phyloP scores from a whole-genome alignment of 768 basidiomycete genomes.

The Rhodotorula graminis region DNA sequence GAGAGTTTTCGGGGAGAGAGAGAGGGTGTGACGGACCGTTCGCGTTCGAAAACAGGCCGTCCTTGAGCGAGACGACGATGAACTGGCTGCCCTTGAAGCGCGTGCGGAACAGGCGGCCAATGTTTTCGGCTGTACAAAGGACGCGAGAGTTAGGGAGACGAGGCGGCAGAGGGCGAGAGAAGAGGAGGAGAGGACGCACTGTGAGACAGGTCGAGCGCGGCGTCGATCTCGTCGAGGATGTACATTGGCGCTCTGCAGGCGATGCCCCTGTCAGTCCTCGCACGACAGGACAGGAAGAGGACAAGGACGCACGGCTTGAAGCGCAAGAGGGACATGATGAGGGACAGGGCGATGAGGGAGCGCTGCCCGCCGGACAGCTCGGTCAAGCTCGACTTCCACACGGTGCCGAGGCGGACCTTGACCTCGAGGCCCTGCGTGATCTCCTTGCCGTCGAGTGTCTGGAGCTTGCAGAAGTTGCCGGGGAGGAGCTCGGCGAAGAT shows the following conservation, averaged over 20 bases:
- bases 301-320: conserved; percentile 66
- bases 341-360: conserved; percentile 94
- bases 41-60: conserved; percentile 94
- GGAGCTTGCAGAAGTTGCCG: conserved; percentile 91
- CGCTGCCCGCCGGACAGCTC: conserved; percentile 96
- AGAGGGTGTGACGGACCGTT: conserved; percentile 54
- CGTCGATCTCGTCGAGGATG: conserved; percentile 98
- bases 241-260: conserved; percentile 75
- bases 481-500: conserved; percentile 95
- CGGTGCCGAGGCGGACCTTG: conserved; percentile 86
- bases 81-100: conserved; percentile 98
- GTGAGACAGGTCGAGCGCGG: conserved; percentile 89
- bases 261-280: neutral
- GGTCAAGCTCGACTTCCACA: conserved; percentile 97
- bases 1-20: neutral
- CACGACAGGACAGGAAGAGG: neutral
- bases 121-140: conserved; percentile 61
- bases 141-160: neutral
- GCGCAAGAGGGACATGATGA: conserved; percentile 98
- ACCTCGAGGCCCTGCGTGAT: conserved; percentile 94
- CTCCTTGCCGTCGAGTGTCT: conserved; percentile 88
- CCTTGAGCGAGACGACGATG: conserved; percentile 94
- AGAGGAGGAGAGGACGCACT: conserved; percentile 49
- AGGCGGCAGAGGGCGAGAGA: rapidly evolving
- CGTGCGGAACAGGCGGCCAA: conserved; percentile 93